Evolutionary conservation across 2,329 filamentous ascomycete species (phyloP).

Genomic region (Nothopassalora personata): DNA sequence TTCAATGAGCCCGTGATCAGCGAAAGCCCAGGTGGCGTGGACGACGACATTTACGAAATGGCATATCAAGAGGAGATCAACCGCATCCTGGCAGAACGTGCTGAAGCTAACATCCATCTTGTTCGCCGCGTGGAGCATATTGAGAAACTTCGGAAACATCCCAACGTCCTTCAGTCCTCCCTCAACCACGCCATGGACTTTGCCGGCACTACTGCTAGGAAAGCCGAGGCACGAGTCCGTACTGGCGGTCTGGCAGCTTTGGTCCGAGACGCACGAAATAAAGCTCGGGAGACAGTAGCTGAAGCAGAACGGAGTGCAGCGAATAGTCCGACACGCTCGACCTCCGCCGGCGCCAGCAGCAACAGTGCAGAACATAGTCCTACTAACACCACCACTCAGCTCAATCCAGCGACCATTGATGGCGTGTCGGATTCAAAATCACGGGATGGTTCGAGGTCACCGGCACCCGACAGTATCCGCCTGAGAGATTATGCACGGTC

Average conservation of each 20-base stretch:
- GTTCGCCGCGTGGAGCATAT: constrained; percentile 45
- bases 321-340: not conserved
- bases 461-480: constrained; percentile 5
- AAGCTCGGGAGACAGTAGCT: constrained; percentile 17
- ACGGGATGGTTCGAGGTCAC: constrained; percentile 1
- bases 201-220: constrained; percentile 16
- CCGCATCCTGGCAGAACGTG: constrained; percentile 54
- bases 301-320: constrained; percentile 12
- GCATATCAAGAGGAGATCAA: constrained; percentile 81
- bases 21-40: constrained; percentile 21
- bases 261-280: constrained; percentile 18
- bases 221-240: constrained; percentile 15
- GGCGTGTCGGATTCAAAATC: not conserved
- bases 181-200: constrained; percentile 23
- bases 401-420: not conserved
- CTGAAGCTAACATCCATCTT: constrained; percentile 54
- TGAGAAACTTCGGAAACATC: constrained; percentile 18
- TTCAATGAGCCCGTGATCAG: constrained; percentile 25
- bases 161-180: constrained; percentile 18
- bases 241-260: constrained; percentile 18
- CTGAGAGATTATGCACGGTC: constrained; percentile 17
- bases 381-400: not conserved
- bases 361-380: not conserved
- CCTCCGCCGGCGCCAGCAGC: not conserved
- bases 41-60: constrained; percentile 66